Evolutionary conservation across 768 basidiomycete genomes (phyloP).

Genomic region (Exsudoporus frostii): DNA sequence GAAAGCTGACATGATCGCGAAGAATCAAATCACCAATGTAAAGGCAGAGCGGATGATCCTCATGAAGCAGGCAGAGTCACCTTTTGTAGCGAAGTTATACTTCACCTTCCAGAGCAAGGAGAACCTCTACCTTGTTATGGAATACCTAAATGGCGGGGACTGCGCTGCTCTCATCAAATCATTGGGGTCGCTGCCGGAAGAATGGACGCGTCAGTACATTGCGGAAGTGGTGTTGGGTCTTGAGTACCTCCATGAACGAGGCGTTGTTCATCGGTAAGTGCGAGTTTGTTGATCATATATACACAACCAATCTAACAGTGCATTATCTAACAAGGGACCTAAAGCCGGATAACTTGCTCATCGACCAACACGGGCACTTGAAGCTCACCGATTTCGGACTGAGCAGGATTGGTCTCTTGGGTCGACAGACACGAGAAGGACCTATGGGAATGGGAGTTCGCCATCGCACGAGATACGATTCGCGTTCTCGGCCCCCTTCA

Average conservation of each 20-base stretch:
- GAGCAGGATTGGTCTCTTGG: constrained; percentile 95
- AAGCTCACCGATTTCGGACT: constrained; percentile 98
- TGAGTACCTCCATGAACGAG: constrained; percentile 93
- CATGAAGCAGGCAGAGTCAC: constrained; percentile 98
- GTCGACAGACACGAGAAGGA: constrained; percentile 85
- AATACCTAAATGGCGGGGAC: constrained; percentile 97
- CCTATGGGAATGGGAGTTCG: constrained; percentile 42
- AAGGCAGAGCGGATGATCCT: constrained; percentile 99
- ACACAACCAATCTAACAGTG: background rate
- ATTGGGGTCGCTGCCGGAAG: constrained; percentile 88
- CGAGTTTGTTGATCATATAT: background rate
- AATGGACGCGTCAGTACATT: constrained; percentile 95
- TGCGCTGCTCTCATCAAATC: constrained; percentile 97
- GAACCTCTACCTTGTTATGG: constrained; percentile 98
- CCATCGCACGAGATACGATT: constrained; percentile 55
- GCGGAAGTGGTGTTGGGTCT: constrained; percentile 94
- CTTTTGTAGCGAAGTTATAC: constrained; percentile 95
- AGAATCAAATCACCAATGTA: constrained; percentile 99
- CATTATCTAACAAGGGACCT: constrained; percentile 64
- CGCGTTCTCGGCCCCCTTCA: constrained; percentile 78
- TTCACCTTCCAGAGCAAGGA: constrained; percentile 99
- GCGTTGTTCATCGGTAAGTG: constrained; percentile 92
- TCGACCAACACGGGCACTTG: constrained; percentile 93
- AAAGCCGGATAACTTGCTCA: constrained; percentile 97
- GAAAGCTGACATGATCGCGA: constrained; percentile 99